phyloP scores from a whole-genome alignment of 768 basidiomycete species.

The Psilocybe sp. region DNA sequence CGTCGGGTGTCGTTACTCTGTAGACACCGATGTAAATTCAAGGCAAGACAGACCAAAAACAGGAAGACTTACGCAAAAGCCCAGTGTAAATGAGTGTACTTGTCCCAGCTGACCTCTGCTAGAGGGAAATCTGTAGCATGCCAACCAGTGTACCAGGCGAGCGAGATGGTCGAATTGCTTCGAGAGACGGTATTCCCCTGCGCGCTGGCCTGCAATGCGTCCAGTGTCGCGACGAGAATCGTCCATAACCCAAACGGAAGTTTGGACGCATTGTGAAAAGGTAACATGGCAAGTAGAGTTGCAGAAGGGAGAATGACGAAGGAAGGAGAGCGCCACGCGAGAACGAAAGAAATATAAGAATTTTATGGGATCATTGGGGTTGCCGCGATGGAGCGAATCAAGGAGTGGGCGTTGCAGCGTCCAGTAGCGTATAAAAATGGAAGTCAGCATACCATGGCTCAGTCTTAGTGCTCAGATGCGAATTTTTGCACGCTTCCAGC shows the following conservation, averaged over 20 bases:
- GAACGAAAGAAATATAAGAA: too few species aligned
- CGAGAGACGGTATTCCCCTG: conserved; percentile 8
- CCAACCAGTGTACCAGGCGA: conserved; percentile 51
- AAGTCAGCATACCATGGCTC: too few species aligned
- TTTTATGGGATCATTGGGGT: too few species aligned
- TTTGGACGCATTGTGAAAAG: too few species aligned
- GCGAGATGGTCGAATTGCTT: conserved; percentile 22
- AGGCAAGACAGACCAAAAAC: not conserved
- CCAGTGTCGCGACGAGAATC: conserved; percentile 8
- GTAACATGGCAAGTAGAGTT: not conserved
- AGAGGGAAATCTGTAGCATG: conserved; percentile 40
- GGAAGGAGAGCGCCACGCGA: too few species aligned
- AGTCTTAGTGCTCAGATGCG: too few species aligned
- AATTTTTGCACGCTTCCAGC: too few species aligned
- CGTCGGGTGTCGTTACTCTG: conserved; percentile 39
- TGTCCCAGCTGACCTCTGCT: conserved; percentile 43
- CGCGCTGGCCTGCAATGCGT: conserved; percentile 1
- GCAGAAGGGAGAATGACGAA: not conserved
- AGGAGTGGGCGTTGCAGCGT: too few species aligned
- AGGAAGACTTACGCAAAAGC: conserved; percentile 53
- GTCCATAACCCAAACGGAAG: conserved; percentile 2
- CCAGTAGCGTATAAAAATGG: too few species aligned
- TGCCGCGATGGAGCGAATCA: too few species aligned
- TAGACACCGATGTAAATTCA: conserved; percentile 2
- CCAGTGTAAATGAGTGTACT: conserved; percentile 55